phyloP scores from a whole-genome alignment of 495 filamentous ascomycete species.

The Penicillium macrosclerotiorum region DNA sequence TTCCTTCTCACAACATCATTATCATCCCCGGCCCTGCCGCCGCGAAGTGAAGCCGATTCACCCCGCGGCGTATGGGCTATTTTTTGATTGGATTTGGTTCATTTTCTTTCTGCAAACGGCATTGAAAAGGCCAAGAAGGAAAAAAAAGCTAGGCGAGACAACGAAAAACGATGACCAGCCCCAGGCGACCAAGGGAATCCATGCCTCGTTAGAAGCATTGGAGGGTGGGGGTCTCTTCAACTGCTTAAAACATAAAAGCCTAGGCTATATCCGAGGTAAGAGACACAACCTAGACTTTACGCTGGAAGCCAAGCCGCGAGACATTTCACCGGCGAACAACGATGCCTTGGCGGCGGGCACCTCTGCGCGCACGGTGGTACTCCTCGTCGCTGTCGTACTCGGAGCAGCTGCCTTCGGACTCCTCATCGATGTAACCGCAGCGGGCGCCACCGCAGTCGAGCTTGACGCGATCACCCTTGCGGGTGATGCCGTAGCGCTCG shows the following conservation, averaged over 20 bases:
- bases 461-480: constrained; percentile 86
- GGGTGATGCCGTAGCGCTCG: constrained; percentile 94
- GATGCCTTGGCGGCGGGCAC: constrained; percentile 71
- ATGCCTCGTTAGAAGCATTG: too few species aligned
- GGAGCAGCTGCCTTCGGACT: constrained; percentile 51
- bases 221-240: too few species aligned
- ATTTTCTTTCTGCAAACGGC: constrained; percentile 1
- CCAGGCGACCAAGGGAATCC: too few species aligned
- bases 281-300: neutral
- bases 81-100: constrained; percentile 24
- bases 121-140: neutral
- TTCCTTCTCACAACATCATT: constrained; percentile 6
- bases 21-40: constrained; percentile 23
- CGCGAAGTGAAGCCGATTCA: constrained; percentile 23
- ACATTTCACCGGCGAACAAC: constrained; percentile 57
- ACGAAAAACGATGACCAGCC: constrained; percentile 12
- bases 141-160: constrained; percentile 17
- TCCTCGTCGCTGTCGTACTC: constrained; percentile 63
- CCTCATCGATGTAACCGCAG: constrained; percentile 71
- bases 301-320: too few species aligned
- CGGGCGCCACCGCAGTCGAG: constrained; percentile 87
- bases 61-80: constrained; percentile 24
- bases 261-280: neutral
- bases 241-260: neutral
- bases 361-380: constrained; percentile 41